Conservation (phyloP, 2,329 filamentous ascomycete species). For the Trichophyton simii region DNA sequence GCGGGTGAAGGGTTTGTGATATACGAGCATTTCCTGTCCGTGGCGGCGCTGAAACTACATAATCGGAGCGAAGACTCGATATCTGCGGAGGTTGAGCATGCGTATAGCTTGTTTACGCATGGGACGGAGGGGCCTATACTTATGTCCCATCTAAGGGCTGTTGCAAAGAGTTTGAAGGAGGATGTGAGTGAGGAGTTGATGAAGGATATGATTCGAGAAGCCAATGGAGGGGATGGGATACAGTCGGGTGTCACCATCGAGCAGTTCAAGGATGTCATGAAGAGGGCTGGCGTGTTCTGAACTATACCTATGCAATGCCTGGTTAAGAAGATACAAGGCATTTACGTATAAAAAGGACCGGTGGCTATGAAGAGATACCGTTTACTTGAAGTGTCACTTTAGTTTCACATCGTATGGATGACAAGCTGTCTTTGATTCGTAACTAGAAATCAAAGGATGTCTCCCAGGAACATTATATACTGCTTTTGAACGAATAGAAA, state of each 20-base stretch:
- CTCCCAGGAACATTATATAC: background rate
- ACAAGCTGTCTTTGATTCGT: background rate
- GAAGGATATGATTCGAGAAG: conserved; percentile 89
- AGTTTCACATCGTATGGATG: background rate
- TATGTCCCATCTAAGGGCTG: conserved; percentile 60
- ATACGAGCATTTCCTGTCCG: conserved; percentile 72
- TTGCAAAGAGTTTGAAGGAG: conserved; percentile 72
- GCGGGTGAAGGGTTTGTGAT: conserved; percentile 63
- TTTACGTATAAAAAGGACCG: background rate
- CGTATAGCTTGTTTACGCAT: conserved; percentile 66
- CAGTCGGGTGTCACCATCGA: conserved; percentile 58
- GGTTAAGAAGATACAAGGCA: background rate
- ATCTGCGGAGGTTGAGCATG: conserved; percentile 63
- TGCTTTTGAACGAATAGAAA: background rate
- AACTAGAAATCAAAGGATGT: background rate
- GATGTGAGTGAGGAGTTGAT: conserved; percentile 71
- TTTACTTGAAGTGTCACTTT: background rate
- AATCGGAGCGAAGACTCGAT: conserved; percentile 40
- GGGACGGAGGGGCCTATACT: conserved; percentile 55
- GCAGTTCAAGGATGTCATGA: conserved; percentile 81
- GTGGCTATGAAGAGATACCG: background rate
- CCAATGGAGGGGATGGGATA: conserved; percentile 66
- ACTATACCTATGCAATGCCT: conserved; percentile 19
- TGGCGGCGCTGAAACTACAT: conserved; percentile 77
- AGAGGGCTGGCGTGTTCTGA: conserved; percentile 67